phyloP scores from a whole-genome alignment of 83 land plant genomes.

The Isoetes engelmannii region DNA sequence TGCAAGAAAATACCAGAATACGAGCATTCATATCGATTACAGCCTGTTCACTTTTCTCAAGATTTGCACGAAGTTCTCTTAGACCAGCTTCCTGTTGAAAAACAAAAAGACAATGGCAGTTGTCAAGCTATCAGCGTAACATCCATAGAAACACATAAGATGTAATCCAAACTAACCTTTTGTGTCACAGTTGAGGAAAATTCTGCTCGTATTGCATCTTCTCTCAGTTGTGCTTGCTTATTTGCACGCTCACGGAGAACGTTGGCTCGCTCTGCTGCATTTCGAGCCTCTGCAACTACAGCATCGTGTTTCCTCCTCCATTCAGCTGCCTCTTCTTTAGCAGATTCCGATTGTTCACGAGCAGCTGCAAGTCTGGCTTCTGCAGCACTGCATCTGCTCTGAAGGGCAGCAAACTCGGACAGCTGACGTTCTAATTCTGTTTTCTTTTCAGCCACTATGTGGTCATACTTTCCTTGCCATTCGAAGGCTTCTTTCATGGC shows the following conservation, averaged over 20 bases:
- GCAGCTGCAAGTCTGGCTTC: slow-evolving; percentile 90
- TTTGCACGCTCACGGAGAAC: slow-evolving; percentile 47
- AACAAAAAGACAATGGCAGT: not conserved
- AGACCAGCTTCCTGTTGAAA: not conserved
- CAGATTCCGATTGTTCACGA: slow-evolving; percentile 69
- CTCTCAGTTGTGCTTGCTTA: slow-evolving; percentile 54
- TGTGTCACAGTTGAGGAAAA: slow-evolving; percentile 36
- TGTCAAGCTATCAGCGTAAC: not conserved
- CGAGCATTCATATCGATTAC: not conserved
- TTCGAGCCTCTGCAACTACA: slow-evolving; percentile 57
- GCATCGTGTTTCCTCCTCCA: slow-evolving; percentile 81
- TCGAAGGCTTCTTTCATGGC: slow-evolving; percentile 48
- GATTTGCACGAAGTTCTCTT: not conserved
- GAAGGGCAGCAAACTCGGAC: slow-evolving; percentile 56
- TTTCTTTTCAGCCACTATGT: slow-evolving; percentile 31
- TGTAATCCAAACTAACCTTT: slow-evolving; percentile 35
- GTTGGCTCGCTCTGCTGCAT: slow-evolving; percentile 50
- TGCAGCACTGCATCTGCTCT: slow-evolving; percentile 59
- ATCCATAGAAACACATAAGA: not conserved
- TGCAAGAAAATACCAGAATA: not conserved
- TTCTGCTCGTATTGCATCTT: slow-evolving; percentile 58
- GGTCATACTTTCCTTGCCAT: slow-evolving; percentile 80
- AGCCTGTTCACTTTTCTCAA: not conserved
- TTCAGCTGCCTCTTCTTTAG: slow-evolving; percentile 85
- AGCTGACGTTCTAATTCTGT: slow-evolving; percentile 55